These are phyloP conservation scores for Euphorbia corollata DNA, from an alignment of 441 rosid species.

Conservation along the genomic window DNA sequence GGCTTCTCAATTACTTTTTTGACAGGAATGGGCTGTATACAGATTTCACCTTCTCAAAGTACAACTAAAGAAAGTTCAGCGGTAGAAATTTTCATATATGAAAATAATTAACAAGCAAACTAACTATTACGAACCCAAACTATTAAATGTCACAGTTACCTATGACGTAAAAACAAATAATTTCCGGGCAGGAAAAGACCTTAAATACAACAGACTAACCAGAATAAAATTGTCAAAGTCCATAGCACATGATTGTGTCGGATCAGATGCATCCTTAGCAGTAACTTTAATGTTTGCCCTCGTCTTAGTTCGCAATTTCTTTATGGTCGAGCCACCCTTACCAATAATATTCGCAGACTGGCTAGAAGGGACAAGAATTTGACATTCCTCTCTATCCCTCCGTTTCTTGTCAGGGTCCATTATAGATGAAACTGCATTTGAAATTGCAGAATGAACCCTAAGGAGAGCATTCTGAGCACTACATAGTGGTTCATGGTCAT, in stretches of 20 bases:
- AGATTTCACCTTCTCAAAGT: neutral
- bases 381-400: constrained; percentile 66
- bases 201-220: constrained; percentile 37
- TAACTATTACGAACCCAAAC: neutral
- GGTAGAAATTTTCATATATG: neutral
- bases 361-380: constrained; percentile 79
- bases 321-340: constrained; percentile 71
- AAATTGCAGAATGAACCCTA: constrained; percentile 62
- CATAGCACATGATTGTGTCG: constrained; percentile 88
- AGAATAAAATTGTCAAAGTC: constrained; percentile 74
- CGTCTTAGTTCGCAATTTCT: constrained; percentile 69
- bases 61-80: neutral
- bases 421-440: constrained; percentile 43
- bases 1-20: neutral
- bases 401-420: constrained; percentile 45
- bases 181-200: neutral
- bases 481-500: constrained; percentile 52
- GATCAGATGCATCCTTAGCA: constrained; percentile 71
- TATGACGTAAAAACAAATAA: neutral
- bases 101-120: neutral
- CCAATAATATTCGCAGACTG: constrained; percentile 91
- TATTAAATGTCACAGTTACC: neutral
- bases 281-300: constrained; percentile 55
- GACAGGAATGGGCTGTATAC: no score
- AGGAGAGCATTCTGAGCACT: constrained; percentile 89